These are phyloP conservation scores for Lactarius trivialis DNA, from an alignment of 768 basidiomycete genomes.

Conservation along the genomic window DNA sequence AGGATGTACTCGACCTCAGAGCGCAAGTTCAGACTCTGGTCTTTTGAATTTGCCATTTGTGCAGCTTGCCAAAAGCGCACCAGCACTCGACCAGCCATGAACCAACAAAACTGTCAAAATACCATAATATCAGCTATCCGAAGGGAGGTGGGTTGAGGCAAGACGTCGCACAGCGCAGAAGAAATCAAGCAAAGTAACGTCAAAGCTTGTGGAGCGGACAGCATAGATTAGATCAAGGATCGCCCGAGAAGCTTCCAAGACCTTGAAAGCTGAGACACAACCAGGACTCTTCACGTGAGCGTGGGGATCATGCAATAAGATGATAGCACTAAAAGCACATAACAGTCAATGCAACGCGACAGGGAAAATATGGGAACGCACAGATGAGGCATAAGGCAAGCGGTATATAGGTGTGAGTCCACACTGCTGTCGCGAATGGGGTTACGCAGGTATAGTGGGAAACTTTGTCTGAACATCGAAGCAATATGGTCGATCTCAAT, in stretches of 20 bases:
- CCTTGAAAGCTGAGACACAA: slow-evolving; percentile 64
- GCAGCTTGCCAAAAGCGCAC: slow-evolving; percentile 61
- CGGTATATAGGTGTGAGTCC: slow-evolving; percentile 33
- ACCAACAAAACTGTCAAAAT: slow-evolving; percentile 55
- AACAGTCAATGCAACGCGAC: slow-evolving; percentile 19
- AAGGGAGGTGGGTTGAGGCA: slow-evolving; percentile 2
- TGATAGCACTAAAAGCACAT: slow-evolving; percentile 43
- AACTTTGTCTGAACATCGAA: slow-evolving; percentile 25
- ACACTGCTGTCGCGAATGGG: slow-evolving; percentile 34
- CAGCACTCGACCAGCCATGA: slow-evolving; percentile 57
- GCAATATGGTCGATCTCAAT: slow-evolving; percentile 28
- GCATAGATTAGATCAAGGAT: slow-evolving; percentile 62
- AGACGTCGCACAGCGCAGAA: slow-evolving; percentile 51
- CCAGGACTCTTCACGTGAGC: slow-evolving; percentile 50
- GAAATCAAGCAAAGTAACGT: slow-evolving; percentile 62
- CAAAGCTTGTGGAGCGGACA: slow-evolving; percentile 64
- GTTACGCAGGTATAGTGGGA: slow-evolving; percentile 30
- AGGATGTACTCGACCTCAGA: slow-evolving; percentile 64
- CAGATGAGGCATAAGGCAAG: slow-evolving; percentile 26
- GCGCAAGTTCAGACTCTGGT: slow-evolving; percentile 52
- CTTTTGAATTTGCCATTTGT: slow-evolving; percentile 46
- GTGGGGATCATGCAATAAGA: slow-evolving; percentile 72
- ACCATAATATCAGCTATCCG: not conserved
- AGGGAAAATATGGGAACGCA: slow-evolving; percentile 30
- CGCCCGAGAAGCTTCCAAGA: slow-evolving; percentile 57